These are phyloP conservation scores for Aspergillus amoenus DNA, from an alignment of 2,329 filamentous ascomycete genomes.

Conservation along the genomic window DNA sequence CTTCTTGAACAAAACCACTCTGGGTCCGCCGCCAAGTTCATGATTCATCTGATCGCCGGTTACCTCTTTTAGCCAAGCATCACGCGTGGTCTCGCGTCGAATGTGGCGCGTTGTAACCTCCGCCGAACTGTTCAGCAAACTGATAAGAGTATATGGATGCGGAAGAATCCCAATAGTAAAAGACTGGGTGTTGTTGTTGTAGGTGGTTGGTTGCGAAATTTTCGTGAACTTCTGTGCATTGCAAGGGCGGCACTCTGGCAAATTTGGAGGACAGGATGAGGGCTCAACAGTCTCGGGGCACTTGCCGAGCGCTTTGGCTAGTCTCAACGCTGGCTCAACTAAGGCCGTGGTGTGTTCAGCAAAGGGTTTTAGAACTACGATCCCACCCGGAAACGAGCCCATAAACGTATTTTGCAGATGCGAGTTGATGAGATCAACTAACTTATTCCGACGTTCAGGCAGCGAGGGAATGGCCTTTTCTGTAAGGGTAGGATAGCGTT, in stretches of 20 bases:
- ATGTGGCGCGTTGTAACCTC: slow-evolving; percentile 65
- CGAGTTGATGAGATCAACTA: slow-evolving; percentile 75
- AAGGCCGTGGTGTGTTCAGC: slow-evolving; percentile 72
- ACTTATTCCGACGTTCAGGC: slow-evolving; percentile 60
- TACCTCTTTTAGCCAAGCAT: slow-evolving; percentile 72
- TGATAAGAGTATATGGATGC: slow-evolving; percentile 82
- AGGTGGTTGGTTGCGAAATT: slow-evolving; percentile 65
- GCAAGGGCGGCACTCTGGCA: slow-evolving; percentile 72
- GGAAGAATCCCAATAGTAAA: slow-evolving; percentile 88
- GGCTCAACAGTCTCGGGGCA: slow-evolving; percentile 74
- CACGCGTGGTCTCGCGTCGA: slow-evolving; percentile 67
- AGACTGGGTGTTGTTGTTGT: slow-evolving; percentile 67
- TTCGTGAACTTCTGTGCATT: slow-evolving; percentile 62
- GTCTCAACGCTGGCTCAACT: slow-evolving; percentile 65
- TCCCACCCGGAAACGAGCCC: slow-evolving; percentile 71
- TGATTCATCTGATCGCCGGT: slow-evolving; percentile 69
- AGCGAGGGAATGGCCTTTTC: slow-evolving; percentile 60
- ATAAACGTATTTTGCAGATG: slow-evolving; percentile 88
- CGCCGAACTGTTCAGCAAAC: slow-evolving; percentile 61
- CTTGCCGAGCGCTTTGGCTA: slow-evolving; percentile 72
- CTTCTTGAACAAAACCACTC: slow-evolving; percentile 76
- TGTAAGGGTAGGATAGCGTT: slow-evolving; percentile 66
- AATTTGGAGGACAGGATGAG: slow-evolving; percentile 80
- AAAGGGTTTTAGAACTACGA: slow-evolving; percentile 78
- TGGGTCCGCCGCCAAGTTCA: slow-evolving; percentile 61